Conservation (phyloP, 2,329 filamentous ascomycete genomes). For the Aureobasidium subglaciale region DNA sequence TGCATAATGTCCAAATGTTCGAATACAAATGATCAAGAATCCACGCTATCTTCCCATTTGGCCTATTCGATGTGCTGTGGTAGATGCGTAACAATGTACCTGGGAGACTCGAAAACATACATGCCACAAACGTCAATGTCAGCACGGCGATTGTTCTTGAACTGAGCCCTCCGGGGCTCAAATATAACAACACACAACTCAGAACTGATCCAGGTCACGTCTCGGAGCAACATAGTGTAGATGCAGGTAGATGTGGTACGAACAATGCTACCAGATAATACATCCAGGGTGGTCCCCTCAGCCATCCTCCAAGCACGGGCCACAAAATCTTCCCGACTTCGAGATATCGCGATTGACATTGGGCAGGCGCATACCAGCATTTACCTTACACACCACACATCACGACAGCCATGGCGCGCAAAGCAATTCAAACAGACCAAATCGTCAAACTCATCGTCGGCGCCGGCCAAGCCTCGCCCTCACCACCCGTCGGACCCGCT, state of each 20-base stretch:
- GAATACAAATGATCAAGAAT: neutral
- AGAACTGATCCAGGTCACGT: too few species aligned
- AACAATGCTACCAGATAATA: too few species aligned
- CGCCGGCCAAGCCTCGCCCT: slow-evolving; percentile 88
- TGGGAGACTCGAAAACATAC: too few species aligned
- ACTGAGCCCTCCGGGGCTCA: too few species aligned
- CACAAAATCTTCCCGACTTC: neutral
- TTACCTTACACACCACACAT: neutral
- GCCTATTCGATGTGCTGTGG: too few species aligned
- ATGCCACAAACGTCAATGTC: too few species aligned
- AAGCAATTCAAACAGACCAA: slow-evolving; percentile 52
- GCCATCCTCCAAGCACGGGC: neutral
- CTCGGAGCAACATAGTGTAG: too few species aligned
- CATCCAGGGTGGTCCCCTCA: neutral
- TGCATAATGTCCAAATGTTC: slow-evolving; percentile 10
- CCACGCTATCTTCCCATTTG: neutral
- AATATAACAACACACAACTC: too few species aligned
- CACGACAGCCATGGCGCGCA: slow-evolving; percentile 41
- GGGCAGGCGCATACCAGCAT: slow-evolving; percentile 7
- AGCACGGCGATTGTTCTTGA: too few species aligned
- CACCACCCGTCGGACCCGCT: slow-evolving; percentile 91
- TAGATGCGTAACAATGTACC: too few species aligned
- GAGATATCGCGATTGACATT: neutral
- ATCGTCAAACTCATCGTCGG: slow-evolving; percentile 97
- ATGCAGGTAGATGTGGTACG: too few species aligned